phyloP scores from a whole-genome alignment of 495 filamentous ascomycete species.

The Tuber calosporum region DNA sequence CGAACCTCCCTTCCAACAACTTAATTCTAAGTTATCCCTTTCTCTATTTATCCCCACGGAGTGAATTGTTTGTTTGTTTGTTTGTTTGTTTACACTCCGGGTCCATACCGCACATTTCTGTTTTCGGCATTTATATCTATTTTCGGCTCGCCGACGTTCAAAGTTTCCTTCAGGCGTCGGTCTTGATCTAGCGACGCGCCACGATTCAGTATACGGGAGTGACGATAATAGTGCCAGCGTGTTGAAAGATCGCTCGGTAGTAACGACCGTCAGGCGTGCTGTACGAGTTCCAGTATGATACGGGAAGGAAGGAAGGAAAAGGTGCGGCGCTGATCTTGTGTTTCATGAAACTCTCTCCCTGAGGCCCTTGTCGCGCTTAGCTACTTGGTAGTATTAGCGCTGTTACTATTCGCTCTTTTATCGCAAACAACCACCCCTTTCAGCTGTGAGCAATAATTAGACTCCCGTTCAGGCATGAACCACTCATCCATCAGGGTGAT shows the following conservation, averaged over 20 bases:
- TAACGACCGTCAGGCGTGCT: background rate
- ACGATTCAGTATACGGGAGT: too few relatives aligned
- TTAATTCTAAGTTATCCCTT: background rate
- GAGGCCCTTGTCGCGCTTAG: background rate
- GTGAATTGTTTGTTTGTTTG: too few relatives aligned
- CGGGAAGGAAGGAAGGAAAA: too few relatives aligned
- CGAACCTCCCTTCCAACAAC: background rate
- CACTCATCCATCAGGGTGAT: background rate
- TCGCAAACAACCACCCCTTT: background rate
- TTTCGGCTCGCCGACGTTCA: background rate
- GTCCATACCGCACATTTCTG: background rate
- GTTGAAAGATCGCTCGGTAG: background rate
- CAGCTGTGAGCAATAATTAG: background rate
- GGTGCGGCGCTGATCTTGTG: background rate
- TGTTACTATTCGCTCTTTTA: background rate
- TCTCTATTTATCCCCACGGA: background rate
- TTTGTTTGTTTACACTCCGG: too few relatives aligned
- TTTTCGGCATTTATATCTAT: background rate
- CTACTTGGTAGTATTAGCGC: background rate
- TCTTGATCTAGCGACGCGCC: background rate
- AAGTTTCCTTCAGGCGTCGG: background rate
- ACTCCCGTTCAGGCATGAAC: background rate
- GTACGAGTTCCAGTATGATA: too few relatives aligned
- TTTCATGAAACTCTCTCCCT: background rate
- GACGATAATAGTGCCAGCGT: too few relatives aligned